These are phyloP conservation scores for Corchorus capsularis DNA, from an alignment of 345 rosid genomes.

Conservation along the genomic window DNA sequence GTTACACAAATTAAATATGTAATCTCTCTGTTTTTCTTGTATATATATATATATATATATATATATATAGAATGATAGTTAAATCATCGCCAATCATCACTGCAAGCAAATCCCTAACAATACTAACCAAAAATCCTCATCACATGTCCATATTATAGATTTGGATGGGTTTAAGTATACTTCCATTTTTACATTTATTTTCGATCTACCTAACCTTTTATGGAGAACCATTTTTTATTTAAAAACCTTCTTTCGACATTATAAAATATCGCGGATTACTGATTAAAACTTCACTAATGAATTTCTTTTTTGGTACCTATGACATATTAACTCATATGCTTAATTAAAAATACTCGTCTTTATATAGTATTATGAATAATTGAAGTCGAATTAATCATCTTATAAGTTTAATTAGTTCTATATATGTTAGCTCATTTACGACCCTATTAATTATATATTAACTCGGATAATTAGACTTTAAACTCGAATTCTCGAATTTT, in stretches of 20 bases:
- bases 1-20: constrained; percentile 18
- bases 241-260: neutral
- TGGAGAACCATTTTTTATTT: neutral
- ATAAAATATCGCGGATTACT: neutral
- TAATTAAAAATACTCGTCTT: neutral
- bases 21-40: neutral
- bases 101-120: neutral
- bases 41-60: too few relatives aligned
- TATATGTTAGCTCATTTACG: neutral
- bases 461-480: neutral
- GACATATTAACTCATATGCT: neutral
- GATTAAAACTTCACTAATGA: too few relatives aligned
- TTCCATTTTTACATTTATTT: neutral
- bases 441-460: neutral
- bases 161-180: neutral
- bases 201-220: neutral
- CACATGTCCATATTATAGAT: neutral
- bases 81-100: constrained; percentile 19
- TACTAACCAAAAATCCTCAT: neutral
- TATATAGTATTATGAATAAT: neutral
- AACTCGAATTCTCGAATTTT: too few relatives aligned
- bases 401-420: neutral
- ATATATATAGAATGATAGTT: constrained; percentile 14
- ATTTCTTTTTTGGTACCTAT: neutral
- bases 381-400: neutral